Evolutionary conservation across 768 basidiomycete genomes (phyloP), one percentile per base, ranked within the genome.

Genomic region (Termitomyces eurrhizus): DNA sequence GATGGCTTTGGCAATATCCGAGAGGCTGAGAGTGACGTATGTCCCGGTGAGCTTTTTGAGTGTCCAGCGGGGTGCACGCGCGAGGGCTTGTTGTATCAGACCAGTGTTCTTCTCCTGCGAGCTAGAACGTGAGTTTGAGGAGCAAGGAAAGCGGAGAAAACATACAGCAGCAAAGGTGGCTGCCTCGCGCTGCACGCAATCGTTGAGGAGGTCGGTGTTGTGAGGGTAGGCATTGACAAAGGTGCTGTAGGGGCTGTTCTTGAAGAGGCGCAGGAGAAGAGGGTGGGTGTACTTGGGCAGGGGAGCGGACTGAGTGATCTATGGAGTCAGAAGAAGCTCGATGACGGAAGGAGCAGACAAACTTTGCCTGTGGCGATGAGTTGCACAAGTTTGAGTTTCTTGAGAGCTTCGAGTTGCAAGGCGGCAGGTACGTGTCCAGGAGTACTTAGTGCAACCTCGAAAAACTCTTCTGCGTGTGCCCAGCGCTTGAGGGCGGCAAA

Each of bases 381-480:
- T 69, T 94, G 92, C 6, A 93, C 83, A 5, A 95, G 77, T 24
- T 82, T 74, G 51, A 93, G 75, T 73, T 95, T 94, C 80, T 95
- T 95, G 66, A 89, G 75, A 0, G 93, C 93, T 68, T 95, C 93
- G 66, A 94, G 72, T 70, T 96, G 93, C 3, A 95, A 76, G 8
- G 88, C 84, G 3, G 85, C 80, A 0, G 85, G 83, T 44, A 73
- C 79, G 11, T 70, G 75, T 29, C 81, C 88, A 5, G 84, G 89
- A 24, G 82, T 80, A 37, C 82, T 83, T 26, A 87, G 86, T 60
- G 88, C 89, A 32, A 89, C 88, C 73, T 96, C 93, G 53, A 95
- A 88, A 63, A 83, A 86, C 58, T 92, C 88, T 59, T 86, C 84
- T 0, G 93, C 90, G 9, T 86, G 80, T 2, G 75, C 66, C 85